Base-by-base conservation (phyloP, 2,329 filamentous ascomycete species). In the Arthrobotrys musiformis region DNA sequence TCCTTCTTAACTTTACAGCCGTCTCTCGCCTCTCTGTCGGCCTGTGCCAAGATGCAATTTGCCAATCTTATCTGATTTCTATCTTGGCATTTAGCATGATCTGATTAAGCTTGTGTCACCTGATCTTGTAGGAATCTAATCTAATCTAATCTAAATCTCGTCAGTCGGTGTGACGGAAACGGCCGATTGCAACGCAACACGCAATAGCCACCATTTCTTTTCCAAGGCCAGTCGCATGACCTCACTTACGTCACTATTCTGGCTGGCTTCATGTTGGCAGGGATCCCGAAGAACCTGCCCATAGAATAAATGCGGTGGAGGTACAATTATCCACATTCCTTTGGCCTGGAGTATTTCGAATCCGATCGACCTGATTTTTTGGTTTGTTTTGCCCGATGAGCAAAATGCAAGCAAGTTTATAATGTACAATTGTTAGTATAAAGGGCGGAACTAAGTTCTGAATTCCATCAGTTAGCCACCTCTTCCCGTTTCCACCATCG, bases 171-270 rank as follows among this genome's bases (percentile, higher is more conserved):
- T 4, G n/a, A 19, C 60, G 60, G 62, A 67, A 15, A 56, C 22
- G 33, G 33, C 62, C 62, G 61, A 26, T 42, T 24, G 17, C 61
- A 66, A 54, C 46, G n/a, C 48, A 68, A 46, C 33, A 56, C 61
- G 17, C 30, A 40, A 50, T 30, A 33, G 4, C 48, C n/a, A n/a
- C n/a, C n/a, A 33, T 9, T 58, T 58, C 19, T 17, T n/a, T n/a
- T n/a, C n/a, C n/a, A n/a, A 50, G 46, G 46, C 46, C 30, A 40
- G 64, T 58, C 64, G 64, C 64, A 58, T 68, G 64, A 68, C 64
- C 33, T 11, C 8, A 13, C n/a, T 33, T 69, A 69, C 64, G 64
- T 69, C 64, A 69, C 56, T 68, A 15, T 19, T 11, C 22, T 26
- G 4, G 24, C n/a, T 19, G 3, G n/a, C 6, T 26, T 26, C 26